phyloP scores from a whole-genome alignment of 108 stramenopile genomes.

The Nitzschia putrida region DNA sequence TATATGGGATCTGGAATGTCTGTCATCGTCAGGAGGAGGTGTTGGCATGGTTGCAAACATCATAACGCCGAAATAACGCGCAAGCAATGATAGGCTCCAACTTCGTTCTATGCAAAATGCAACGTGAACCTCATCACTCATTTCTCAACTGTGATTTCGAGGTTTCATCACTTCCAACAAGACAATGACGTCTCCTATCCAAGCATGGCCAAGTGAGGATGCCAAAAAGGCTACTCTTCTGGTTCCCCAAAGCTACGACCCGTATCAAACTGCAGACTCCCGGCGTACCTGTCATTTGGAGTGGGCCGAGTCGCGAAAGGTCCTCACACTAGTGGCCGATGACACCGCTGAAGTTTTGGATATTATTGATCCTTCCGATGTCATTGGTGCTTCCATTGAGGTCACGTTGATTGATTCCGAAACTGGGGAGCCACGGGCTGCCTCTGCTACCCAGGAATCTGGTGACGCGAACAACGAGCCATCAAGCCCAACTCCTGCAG shows the following conservation, averaged over 20 bases:
- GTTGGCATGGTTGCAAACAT: too few relatives aligned
- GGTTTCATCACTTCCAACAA: too few relatives aligned
- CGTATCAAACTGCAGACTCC: slow-evolving; percentile 2
- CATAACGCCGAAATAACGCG: too few relatives aligned
- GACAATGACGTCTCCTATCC: too few relatives aligned
- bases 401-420: slow-evolving; percentile 16
- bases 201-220: not conserved
- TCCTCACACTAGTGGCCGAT: slow-evolving; percentile 23
- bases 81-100: too few relatives aligned
- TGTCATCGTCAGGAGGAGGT: too few relatives aligned
- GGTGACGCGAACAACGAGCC: slow-evolving; percentile 37
- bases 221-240: slow-evolving; percentile 28
- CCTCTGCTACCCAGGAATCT: not conserved
- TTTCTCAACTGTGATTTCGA: too few relatives aligned
- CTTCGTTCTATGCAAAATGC: too few relatives aligned
- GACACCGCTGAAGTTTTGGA: slow-evolving; percentile 35
- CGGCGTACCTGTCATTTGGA: slow-evolving; percentile 19
- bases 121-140: too few relatives aligned
- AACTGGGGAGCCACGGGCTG: not conserved
- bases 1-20: too few relatives aligned
- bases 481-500: slow-evolving; percentile 9
- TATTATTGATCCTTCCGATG: slow-evolving; percentile 35
- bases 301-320: slow-evolving; percentile 2
- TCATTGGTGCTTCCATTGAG: slow-evolving; percentile 43
- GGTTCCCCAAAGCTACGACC: slow-evolving; percentile 18